Evolutionary conservation across 345 rosid species (phyloP), one percentile per base, ranked within the genome.

Genomic region (Geranium brycei): DNA sequence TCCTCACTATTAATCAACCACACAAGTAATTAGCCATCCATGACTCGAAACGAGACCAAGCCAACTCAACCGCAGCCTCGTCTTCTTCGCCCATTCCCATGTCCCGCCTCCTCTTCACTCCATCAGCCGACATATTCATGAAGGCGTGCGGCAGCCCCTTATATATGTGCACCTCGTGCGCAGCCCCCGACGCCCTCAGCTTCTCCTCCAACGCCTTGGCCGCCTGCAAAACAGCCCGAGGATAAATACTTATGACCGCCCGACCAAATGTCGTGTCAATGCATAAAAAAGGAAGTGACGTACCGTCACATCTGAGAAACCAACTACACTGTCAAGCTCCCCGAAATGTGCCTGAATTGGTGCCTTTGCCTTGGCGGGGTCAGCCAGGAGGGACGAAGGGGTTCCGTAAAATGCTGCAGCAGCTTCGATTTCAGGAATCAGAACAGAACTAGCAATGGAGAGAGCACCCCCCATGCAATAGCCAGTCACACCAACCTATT

Each of bases 261-360:
- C 2, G 2, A 23, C 28, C 28, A 23, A 23, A 23, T 23, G 28
- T 23, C 28, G 28, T 23, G 28, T 23, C 28, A 23, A 23, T 23
- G 28, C 28, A 23, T 61, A 58, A 35, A 13, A 62, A 59, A 15
- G 62, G n/a, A 5, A 8, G n/a, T 31, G 13, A n/a, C 87, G 30
- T 79, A 93, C 97, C 76, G 80, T 82, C 62, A 87, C 83, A 82
- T 93, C 96, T 62, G 96, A 76, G 70, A 93, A 86, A 61, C 97
- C 97, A 56, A 86, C 89, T 66, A 77, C 75, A 61, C 62, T 85
- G 71, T 93, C 97, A 19, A 85, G 96, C 80, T 93, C 97, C 40
- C 99, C 95, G 57, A 90, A 90, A 76, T 90, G 99, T 58, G 95
- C 91, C 64, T 93, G 95, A 63, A 86, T 65, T 30, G 97, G 97